Evolutionary conservation across 805 yeast genomes (phyloP).

Genomic region (Hanseniaspora nectarophila): DNA sequence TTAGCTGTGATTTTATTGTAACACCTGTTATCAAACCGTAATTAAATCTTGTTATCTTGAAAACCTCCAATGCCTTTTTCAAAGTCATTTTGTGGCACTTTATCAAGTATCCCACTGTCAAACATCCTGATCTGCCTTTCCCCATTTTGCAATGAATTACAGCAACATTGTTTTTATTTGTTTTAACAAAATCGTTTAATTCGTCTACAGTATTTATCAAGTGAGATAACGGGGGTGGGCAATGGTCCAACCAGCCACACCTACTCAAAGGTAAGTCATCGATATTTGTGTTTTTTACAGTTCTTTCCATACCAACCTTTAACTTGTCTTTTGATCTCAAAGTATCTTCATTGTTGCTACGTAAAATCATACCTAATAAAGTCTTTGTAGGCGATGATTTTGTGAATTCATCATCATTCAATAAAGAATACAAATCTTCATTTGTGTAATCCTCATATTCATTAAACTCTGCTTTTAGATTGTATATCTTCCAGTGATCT

Average conservation of each 20-base stretch:
- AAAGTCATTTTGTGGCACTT: conserved; percentile 31
- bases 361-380: not conserved
- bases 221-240: conserved; percentile 53
- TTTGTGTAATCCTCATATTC: conserved; percentile 29
- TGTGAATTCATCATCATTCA: not conserved
- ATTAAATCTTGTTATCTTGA: conserved; percentile 48
- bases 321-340: not conserved
- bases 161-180: conserved; percentile 37
- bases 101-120: conserved; percentile 62
- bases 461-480: conserved; percentile 49
- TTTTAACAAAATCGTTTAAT: conserved; percentile 35
- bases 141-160: conserved; percentile 83
- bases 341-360: not conserved
- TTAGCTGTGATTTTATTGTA: conserved; percentile 53
- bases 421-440: conserved; percentile 16
- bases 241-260: conserved; percentile 64
- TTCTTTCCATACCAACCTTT: not conserved
- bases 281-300: not conserved
- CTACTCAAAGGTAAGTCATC: conserved; percentile 9
- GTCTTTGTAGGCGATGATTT: not conserved
- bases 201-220: conserved; percentile 36
- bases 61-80: conserved; percentile 39
- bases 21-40: conserved; percentile 52
- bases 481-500: conserved; percentile 59
- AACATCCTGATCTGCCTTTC: conserved; percentile 78